Conservation (phyloP, 2,329 filamentous ascomycete genomes). For the Fusarium sp. region DNA sequence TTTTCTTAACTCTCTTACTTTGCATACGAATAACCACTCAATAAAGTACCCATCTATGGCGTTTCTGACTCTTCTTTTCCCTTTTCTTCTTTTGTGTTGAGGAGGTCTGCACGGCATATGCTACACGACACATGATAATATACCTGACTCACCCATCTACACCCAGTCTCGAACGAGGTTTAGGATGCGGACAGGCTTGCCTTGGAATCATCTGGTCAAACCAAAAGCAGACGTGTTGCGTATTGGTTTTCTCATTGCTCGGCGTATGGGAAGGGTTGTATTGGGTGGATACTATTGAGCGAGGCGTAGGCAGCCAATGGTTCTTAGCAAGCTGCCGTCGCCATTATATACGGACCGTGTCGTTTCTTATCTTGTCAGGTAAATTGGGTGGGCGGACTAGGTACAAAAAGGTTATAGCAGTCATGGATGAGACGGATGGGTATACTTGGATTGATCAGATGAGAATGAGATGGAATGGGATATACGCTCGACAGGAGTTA, state of each 20-base stretch:
- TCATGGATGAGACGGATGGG: constrained; percentile 19
- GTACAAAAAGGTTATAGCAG: constrained; percentile 2
- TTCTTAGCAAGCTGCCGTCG: constrained; percentile 5
- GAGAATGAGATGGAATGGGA: constrained; percentile 14
- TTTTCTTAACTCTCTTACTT: constrained; percentile 14
- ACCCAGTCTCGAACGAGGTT: not conserved
- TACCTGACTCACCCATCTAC: constrained; percentile 3
- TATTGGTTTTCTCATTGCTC: constrained; percentile 32
- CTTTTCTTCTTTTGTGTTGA: constrained; percentile 11
- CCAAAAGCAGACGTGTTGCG: constrained; percentile 34
- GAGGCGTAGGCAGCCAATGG: not conserved
- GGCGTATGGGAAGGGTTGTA: constrained; percentile 36
- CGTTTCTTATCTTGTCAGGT: constrained; percentile 18
- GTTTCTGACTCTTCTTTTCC: constrained; percentile 34
- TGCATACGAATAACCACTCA: constrained; percentile 20
- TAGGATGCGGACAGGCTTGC: constrained; percentile 1
- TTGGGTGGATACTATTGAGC: constrained; percentile 20
- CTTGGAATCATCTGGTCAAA: constrained; percentile 37
- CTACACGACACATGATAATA: constrained; percentile 20
- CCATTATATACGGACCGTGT: constrained; percentile 28
- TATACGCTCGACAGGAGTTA: not conserved
- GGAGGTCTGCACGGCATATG: constrained; percentile 15
- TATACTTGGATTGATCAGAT: constrained; percentile 32
- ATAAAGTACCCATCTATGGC: constrained; percentile 25
- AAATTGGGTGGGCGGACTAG: constrained; percentile 6